Base-by-base conservation (phyloP, 2,329 filamentous ascomycete genomes). In the Herpotrichia juniperi region DNA sequence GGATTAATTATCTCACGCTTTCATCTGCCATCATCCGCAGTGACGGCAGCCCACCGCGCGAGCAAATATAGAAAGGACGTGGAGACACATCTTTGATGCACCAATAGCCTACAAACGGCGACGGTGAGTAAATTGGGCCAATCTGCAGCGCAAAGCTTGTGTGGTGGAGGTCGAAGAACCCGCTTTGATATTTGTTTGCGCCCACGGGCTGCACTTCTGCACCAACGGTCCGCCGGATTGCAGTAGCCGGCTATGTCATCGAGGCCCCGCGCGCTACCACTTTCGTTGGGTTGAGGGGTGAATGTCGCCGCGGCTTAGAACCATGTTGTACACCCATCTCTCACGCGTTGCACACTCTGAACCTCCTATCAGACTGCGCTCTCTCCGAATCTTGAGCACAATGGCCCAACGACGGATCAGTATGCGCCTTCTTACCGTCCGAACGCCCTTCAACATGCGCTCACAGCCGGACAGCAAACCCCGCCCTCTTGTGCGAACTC, bases 401-500 rank as follows among this genome's bases (percentile, higher is more conserved):
- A 72, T 71, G 68, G 61, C 61, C 17, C 59, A 64, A 40, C 63
- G 61, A 51, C 61, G 64, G 30, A 66, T 72, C 57, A 61, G 69
- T 71, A 67, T 43, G 66, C 58, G 42, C 42, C 51, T n/a, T n/a
- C n/a, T 44, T 53, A 59, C 48, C 31, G 30, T 34, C 56, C 35
- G 37, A 21, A 37, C 46, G 53, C 51, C 42, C 51, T 42, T 53
- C 25, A 21, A 30, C 58, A 46, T 46, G 42, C 51, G 58, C 66
- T 72, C 56, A 71, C 63, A 25, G 30, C 48, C 54, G 34, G 17
- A 51, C 53, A 71, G 64, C 66, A 57, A 76, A 74, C 63, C 72
- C 74, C 59, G 73, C 71, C 46, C 68, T 76, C 48, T 76, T 76
- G 74, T 75, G 69, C 54, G 42, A 44, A 47, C 26, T 26, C 28